A percentile compares a stretch with the other conserved stretches of the same genome.
These are phyloP conservation scores for Lodderomyces parapsilosis DNA, from an alignment of 1,139 yeast genomes.

Conservation along the genomic window DNA sequence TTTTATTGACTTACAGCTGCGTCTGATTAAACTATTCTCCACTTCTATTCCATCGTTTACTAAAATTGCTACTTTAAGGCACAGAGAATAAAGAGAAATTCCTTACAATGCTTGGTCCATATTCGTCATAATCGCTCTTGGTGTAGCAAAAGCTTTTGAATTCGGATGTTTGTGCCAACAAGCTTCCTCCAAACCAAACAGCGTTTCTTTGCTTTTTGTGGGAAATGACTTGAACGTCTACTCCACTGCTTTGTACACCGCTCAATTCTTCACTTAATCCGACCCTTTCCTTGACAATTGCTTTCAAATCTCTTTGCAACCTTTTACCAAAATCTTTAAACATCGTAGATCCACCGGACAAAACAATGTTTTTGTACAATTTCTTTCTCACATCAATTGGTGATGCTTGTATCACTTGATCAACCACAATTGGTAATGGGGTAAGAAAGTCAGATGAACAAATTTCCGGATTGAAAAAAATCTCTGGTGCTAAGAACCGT, in stretches of 20 bases:
- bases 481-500: conserved; percentile 96
- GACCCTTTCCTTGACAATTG: conserved; percentile 85
- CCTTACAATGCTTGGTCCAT: conserved; percentile 96
- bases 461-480: conserved; percentile 96
- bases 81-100: conserved; percentile 92
- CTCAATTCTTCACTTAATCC: conserved; percentile 75
- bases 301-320: conserved; percentile 89
- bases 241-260: conserved; percentile 88
- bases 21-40: not conserved
- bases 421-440: conserved; percentile 93
- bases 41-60: not conserved
- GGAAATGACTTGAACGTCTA: conserved; percentile 93
- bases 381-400: conserved; percentile 99
- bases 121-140: conserved; percentile 94
- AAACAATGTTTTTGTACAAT: conserved; percentile 89
- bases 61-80: conserved; percentile 51
- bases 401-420: conserved; percentile 88
- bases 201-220: conserved; percentile 98
- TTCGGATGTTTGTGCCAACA: conserved; percentile 95
- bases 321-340: conserved; percentile 97
- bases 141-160: conserved; percentile 96
- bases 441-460: conserved; percentile 93
- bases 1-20: not conserved
- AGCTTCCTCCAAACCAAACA: conserved; percentile 98
- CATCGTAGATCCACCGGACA: conserved; percentile 98